phyloP scores from a whole-genome alignment of 148 eudicot species.

The Rhododendron mucronatum region DNA sequence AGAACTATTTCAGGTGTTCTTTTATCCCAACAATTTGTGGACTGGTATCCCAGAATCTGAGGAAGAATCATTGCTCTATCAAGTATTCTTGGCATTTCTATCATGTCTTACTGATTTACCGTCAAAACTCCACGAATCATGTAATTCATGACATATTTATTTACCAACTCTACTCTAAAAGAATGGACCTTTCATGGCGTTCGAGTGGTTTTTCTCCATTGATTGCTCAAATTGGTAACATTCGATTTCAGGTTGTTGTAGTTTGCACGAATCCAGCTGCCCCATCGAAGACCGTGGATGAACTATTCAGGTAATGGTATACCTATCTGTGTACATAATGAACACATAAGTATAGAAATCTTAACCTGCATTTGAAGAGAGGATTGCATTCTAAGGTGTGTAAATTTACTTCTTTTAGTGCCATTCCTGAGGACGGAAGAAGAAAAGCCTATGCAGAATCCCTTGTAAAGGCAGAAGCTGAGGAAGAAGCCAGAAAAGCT shows the following conservation, averaged over 20 bases:
- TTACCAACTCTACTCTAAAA: not conserved
- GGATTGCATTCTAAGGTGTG: not conserved
- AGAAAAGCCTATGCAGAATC: conserved; percentile 80
- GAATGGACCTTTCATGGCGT: not conserved
- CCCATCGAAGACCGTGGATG: conserved; percentile 45
- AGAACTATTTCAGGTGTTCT: not conserved
- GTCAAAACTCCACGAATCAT: too few relatives aligned
- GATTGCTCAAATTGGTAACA: not conserved
- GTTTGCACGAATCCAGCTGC: conserved; percentile 72
- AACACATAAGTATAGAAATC: not conserved
- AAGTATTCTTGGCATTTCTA: too few relatives aligned
- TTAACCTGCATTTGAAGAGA: not conserved
- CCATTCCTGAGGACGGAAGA: conserved; percentile 91
- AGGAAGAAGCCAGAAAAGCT: conserved; percentile 68
- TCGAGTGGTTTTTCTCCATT: not conserved
- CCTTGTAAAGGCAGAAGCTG: conserved; percentile 65
- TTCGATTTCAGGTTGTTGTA: conserved; percentile 57
- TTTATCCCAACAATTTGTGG: not conserved
- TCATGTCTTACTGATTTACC: too few relatives aligned
- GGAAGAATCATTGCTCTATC: not conserved
- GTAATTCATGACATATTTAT: too few relatives aligned
- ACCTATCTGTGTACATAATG: not conserved
- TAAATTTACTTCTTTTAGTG: conserved; percentile 27
- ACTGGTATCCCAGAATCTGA: not conserved
- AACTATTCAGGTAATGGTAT: conserved; percentile 70